Base-by-base conservation (phyloP, 441 rosid species). In the Capsella rubella region DNA sequence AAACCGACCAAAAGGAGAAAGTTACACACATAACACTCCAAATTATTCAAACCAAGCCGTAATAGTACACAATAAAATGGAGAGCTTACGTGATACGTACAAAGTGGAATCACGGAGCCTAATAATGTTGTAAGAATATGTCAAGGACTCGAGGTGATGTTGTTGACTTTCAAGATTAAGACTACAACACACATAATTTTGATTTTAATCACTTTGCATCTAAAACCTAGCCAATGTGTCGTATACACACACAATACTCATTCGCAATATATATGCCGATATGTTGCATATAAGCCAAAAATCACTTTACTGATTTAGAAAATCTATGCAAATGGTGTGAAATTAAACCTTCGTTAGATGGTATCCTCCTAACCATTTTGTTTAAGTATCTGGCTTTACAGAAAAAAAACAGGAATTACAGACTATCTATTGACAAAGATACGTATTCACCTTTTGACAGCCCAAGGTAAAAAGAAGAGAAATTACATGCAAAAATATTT, bases 1-100 rank as follows among this genome's bases (percentile, higher is more conserved):
- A 63, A 70, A 56, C 75, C 79, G 54, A 49, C 79, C 67, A 76
- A 69, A 71, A 64, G 21, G 53, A 70, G 75, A 63, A 69, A 68
- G 53, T 7, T 63, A 47, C 52, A 55, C 16, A 34, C 35, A 35
- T 34, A 9, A 18, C 32, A 47, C n/a, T 47, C 70, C 42, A 21
- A 51, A 42, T 4, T 21, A 50, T 49, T 77, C 76, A 71, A 77
- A 71, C 29, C 59, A 64, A 64, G 63, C 76, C 76, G 76, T 71
- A 58, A 71, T 71, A 45, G 11, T 60, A 34, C 25, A 34, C 25
- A 51, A 67, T 34, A 58, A 53, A 6, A n/a, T 31, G 16, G 12
- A 21, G 54, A 54, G 47, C 53, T 69, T 43, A 62, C 67, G 53
- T 62, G n/a, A 45, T 49, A 76, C 66, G 67, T 69, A 56, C 65